Evolutionary conservation across 1,284 basidiomycete genomes (phyloP).

Genomic region (Cystobasidium sp.): DNA sequence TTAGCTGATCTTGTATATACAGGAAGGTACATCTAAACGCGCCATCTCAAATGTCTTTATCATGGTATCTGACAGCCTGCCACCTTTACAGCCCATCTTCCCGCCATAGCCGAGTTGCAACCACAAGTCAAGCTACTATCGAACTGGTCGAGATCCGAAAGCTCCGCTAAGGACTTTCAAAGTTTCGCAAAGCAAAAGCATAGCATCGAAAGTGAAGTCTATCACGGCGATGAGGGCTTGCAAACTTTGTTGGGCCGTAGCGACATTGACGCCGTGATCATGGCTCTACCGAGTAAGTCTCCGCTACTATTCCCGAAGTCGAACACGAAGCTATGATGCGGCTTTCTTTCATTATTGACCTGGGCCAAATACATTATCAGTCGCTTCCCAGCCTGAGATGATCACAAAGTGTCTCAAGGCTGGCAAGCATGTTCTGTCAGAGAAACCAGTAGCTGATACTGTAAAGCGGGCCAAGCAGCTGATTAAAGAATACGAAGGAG

Average conservation of each 20-base stretch:
- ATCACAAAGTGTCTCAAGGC: slow-evolving; percentile 64
- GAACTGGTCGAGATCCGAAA: slow-evolving; percentile 10
- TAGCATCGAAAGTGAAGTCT: neutral
- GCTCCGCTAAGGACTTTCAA: slow-evolving; percentile 1
- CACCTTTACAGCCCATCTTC: slow-evolving; percentile 15
- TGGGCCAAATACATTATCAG: too few species aligned
- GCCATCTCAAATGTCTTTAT: neutral
- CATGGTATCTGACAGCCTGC: neutral
- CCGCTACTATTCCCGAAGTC: too few species aligned
- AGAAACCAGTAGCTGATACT: slow-evolving; percentile 80
- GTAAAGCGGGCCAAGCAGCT: slow-evolving; percentile 68
- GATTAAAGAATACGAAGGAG: slow-evolving; percentile 68
- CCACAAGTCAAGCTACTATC: neutral
- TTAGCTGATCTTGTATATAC: neutral
- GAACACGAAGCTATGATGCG: too few species aligned
- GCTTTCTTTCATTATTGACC: too few species aligned
- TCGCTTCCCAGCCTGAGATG: slow-evolving; percentile 65
- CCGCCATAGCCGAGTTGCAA: neutral
- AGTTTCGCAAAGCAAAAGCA: neutral
- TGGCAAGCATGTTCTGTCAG: slow-evolving; percentile 81
- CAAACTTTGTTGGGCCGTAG: slow-evolving; percentile 68
- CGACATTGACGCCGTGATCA: slow-evolving; percentile 72
- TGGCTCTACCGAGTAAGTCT: slow-evolving; percentile 73
- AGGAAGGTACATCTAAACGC: slow-evolving; percentile 2
- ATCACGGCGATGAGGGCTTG: slow-evolving; percentile 58